phyloP scores from a whole-genome alignment of 768 basidiomycete genomes.

The Cystofilobasidium bisporidii region DNA sequence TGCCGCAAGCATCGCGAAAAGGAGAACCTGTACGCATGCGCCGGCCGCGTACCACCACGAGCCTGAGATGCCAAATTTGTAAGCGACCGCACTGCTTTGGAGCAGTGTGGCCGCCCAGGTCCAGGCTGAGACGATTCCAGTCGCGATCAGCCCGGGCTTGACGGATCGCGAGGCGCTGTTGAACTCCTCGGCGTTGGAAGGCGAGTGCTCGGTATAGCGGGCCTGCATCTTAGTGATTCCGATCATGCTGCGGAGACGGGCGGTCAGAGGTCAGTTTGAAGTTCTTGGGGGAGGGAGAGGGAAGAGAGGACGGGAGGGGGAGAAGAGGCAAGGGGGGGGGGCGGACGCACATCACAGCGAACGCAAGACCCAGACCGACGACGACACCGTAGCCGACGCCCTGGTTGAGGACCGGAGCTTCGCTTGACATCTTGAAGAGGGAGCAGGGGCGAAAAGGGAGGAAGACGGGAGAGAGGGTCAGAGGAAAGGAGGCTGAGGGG shows the following conservation, averaged over 20 bases:
- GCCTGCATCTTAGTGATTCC: constrained; percentile 18
- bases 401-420: constrained; percentile 9
- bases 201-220: constrained; percentile 14
- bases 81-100: constrained; percentile 74
- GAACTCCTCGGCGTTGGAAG: constrained; percentile 57
- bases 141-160: constrained; percentile 84
- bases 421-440: background rate
- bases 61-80: constrained; percentile 74
- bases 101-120: constrained; percentile 52
- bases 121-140: constrained; percentile 54
- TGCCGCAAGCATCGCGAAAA: constrained; percentile 84
- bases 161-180: constrained; percentile 47
- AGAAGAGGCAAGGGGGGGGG: background rate
- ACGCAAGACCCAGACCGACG: no score
- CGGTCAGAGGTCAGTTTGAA: background rate
- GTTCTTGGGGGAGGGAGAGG: background rate
- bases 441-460: background rate
- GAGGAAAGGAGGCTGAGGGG: no score
- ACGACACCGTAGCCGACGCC: constrained; percentile 15
- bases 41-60: constrained; percentile 75
- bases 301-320: background rate
- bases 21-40: constrained; percentile 67
- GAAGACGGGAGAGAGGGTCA: no score
- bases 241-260: constrained; percentile 16
- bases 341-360: background rate